Percentiles rank a stretch among this genome's conserved stretches.
Evolutionary conservation across 345 rosid genomes (phyloP).

Genomic region (Pelargonium nanum): DNA sequence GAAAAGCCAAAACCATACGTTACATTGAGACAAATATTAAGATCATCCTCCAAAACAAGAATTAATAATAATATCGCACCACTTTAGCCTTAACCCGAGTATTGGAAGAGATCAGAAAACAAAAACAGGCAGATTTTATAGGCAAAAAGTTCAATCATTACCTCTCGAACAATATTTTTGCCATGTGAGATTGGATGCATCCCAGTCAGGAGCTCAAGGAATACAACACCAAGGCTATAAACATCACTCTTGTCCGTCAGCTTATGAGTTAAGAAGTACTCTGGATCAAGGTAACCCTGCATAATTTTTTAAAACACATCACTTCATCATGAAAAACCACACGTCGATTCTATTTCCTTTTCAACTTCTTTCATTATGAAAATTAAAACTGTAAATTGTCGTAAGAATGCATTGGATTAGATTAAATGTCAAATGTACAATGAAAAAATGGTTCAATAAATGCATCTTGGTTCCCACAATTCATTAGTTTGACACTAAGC

Average conservation of each 20-base stretch:
- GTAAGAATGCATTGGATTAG: background rate
- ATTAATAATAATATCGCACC: too few relatives aligned
- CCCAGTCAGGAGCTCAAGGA: slow-evolving; percentile 84
- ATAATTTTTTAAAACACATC: slow-evolving; percentile 9
- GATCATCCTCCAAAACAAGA: background rate
- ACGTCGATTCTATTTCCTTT: background rate
- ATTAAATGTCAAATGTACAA: too few relatives aligned
- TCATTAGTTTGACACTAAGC: too few relatives aligned
- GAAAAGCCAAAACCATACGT: background rate
- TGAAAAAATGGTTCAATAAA: too few relatives aligned
- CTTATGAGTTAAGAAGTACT: slow-evolving; percentile 87
- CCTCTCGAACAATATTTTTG: slow-evolving; percentile 94
- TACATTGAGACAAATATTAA: background rate
- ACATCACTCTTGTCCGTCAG: slow-evolving; percentile 96
- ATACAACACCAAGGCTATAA: slow-evolving; percentile 89
- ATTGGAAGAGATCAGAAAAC: background rate
- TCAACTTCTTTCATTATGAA: too few relatives aligned
- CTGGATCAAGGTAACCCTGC: slow-evolving; percentile 97
- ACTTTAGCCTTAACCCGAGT: too few relatives aligned
- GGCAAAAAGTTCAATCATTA: slow-evolving; percentile 11
- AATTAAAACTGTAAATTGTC: too few relatives aligned
- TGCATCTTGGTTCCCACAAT: too few relatives aligned
- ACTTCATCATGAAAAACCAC: background rate
- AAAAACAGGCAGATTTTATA: background rate
- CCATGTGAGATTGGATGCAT: slow-evolving; percentile 93